Evolutionary conservation across 495 filamentous ascomycete genomes (phyloP).

Genomic region (Lophium mytilinum): DNA sequence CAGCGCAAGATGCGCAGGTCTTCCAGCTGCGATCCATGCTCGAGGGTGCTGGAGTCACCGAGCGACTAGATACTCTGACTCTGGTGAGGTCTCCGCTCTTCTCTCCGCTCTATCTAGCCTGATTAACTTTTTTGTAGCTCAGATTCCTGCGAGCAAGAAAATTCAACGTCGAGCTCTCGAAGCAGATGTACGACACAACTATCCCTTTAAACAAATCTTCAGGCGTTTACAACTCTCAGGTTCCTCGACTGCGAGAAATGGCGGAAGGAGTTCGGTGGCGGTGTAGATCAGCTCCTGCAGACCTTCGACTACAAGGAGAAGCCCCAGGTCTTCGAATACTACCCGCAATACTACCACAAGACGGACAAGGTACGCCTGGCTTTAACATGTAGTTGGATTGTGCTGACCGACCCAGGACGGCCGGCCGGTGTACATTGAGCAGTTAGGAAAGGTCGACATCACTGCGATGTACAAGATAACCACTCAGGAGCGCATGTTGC

Average conservation of each 20-base stretch:
- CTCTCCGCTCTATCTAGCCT: constrained; percentile 6
- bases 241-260: constrained; percentile 87
- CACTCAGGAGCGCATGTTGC: constrained; percentile 82
- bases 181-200: constrained; percentile 60
- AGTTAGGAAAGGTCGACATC: constrained; percentile 88
- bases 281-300: constrained; percentile 71
- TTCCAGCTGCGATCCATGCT: constrained; percentile 74
- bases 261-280: constrained; percentile 65
- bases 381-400: not conserved
- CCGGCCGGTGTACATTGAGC: constrained; percentile 93
- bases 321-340: constrained; percentile 78
- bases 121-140: constrained; percentile 41
- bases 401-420: constrained; percentile 58
- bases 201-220: constrained; percentile 22
- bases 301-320: constrained; percentile 89
- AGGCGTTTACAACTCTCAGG: constrained; percentile 43
- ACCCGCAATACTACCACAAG: constrained; percentile 99
- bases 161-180: constrained; percentile 76
- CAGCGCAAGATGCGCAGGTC: constrained; percentile 84
- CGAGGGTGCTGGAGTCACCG: constrained; percentile 73
- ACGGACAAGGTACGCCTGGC: constrained; percentile 71
- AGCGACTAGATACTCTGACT: constrained; percentile 83
- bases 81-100: constrained; percentile 46
- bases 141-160: constrained; percentile 90
- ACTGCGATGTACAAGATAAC: constrained; percentile 88